Evolutionary conservation across 129 eudicot genomes (phyloP), one percentile per base, ranked within the genome.

Genomic region (Artemisia argyi): DNA sequence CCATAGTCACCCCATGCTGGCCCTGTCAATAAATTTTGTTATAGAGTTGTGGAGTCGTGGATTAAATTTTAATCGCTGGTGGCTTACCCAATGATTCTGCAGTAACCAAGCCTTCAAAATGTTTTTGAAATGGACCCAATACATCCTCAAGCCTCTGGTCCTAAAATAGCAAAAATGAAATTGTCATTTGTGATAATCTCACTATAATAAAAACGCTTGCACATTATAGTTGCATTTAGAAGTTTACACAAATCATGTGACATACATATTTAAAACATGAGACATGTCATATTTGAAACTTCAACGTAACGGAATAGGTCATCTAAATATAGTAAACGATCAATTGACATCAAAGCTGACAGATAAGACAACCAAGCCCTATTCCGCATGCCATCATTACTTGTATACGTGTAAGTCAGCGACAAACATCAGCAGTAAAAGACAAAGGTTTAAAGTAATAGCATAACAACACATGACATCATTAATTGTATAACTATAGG

Each of bases 1-100:
- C 99, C 99, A 78, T 95, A 95, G 39, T 79, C 91, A 69, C 99
- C 99, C 73, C 4, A 85, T 65, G 65, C 71, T 60, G 96, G 83
- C 82, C 99, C 99, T 95, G 87, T n/a, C 73, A 86, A 80, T 59
- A 78, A 57, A 53, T 30, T 52, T 47, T 13, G 50, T 67, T 73
- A 60, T 59, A 69, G 74, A 47, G 30, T 16, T 53, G 69, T 48
- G 48, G 74, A 70, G 68, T 69, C 55, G 49, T 68, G 74, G 30
- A 63, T 64, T 82, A 78, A 48, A 73, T 17, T 51, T 30, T 46
- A 30, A 24, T 51, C 70, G 26, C 60, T 32, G 63, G 74, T 68
- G 68, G 77, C 91, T 89, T 83, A 94, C 99, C 97, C 85, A 79
- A 78, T 69, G 74, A 69, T 76, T 90, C 94, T 4, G 81, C 80